Conservation (phyloP, 345 rosid species). For the Physaria fendleri region DNA sequence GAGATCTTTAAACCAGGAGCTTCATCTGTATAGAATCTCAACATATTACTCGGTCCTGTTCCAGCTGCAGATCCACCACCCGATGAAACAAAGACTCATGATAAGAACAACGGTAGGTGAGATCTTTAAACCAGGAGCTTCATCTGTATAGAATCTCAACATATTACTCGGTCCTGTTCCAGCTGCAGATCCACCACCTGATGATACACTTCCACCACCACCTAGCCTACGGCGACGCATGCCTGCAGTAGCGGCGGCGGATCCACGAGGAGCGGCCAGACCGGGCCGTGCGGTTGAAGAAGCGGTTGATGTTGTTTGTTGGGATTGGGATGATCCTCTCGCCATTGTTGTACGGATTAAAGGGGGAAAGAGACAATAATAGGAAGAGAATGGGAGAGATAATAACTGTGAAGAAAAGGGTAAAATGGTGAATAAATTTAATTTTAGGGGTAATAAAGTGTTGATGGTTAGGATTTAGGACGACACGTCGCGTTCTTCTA, state of each 20-base stretch:
- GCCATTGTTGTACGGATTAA: constrained; percentile 49
- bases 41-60: constrained; percentile 64
- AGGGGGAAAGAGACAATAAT: not conserved
- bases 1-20: constrained; percentile 90
- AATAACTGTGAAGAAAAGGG: not conserved
- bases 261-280: constrained; percentile 73
- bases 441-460: not conserved
- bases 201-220: constrained; percentile 28
- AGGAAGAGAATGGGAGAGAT: not conserved
- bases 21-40: constrained; percentile 94
- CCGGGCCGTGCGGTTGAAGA: constrained; percentile 64
- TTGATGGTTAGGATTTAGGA: not conserved
- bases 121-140: constrained; percentile 89
- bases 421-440: constrained; percentile 9
- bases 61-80: constrained; percentile 30
- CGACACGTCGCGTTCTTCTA: constrained; percentile 15
- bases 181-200: constrained; percentile 28
- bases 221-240: constrained; percentile 81
- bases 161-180: constrained; percentile 55
- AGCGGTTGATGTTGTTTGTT: constrained; percentile 44
- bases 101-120: constrained; percentile 88
- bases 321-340: constrained; percentile 81
- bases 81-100: constrained; percentile 59
- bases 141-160: constrained; percentile 96
- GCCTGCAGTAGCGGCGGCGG: constrained; percentile 87